These are phyloP conservation scores for Angomonas deanei DNA, from an alignment of 208 protist genomes.

Conservation along the genomic window DNA sequence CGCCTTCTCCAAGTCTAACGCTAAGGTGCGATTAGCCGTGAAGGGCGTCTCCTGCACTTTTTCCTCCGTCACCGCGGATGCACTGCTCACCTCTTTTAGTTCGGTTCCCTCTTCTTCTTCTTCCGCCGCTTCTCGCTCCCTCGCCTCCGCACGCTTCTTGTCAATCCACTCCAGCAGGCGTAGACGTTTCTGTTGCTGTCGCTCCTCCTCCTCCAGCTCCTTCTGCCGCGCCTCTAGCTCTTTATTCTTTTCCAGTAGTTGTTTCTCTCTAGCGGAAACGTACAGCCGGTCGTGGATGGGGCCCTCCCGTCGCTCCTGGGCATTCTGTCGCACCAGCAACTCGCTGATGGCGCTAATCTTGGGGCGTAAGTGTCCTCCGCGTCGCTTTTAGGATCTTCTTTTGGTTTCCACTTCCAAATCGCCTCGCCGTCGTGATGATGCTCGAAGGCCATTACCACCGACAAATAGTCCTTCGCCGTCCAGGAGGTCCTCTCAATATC, in stretches of 20 bases:
- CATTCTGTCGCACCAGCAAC: neutral
- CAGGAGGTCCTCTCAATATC: neutral
- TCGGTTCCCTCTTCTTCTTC: neutral
- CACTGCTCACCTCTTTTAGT: neutral
- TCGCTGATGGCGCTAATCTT: constrained; percentile 3
- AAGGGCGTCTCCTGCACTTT: neutral
- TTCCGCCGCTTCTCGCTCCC: neutral
- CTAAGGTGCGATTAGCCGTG: neutral
- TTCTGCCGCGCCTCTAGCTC: neutral
- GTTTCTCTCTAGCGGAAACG: neutral
- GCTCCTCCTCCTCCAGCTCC: constrained; percentile 1
- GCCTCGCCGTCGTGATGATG: neutral
- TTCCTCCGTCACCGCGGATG: neutral
- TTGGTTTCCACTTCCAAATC: constrained; percentile 1
- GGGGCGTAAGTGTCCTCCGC: neutral
- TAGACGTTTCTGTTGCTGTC: neutral
- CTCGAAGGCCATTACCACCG: neutral
- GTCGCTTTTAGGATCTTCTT: neutral
- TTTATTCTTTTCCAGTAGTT: neutral
- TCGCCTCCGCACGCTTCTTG: neutral
- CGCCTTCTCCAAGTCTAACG: neutral
- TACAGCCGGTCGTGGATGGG: neutral
- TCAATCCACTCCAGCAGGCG: neutral
- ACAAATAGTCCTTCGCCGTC: neutral
- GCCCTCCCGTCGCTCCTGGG: neutral